These are phyloP conservation scores for Hypoxylon sp. DNA, from an alignment of 2,329 filamentous ascomycete species.

Conservation along the genomic window DNA sequence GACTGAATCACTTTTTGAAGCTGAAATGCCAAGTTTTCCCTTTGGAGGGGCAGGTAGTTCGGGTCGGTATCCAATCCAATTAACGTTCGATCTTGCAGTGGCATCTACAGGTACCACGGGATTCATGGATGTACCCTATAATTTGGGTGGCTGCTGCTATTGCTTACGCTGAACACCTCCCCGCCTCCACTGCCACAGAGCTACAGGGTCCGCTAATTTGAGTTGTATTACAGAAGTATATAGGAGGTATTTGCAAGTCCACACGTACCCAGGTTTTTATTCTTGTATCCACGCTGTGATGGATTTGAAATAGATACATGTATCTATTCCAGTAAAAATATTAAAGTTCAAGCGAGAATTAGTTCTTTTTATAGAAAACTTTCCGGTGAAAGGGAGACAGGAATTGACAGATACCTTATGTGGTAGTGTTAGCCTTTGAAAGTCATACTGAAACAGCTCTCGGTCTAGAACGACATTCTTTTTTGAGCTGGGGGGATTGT, in stretches of 20 bases:
- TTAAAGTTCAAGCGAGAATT: background rate
- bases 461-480: constrained; percentile 17
- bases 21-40: constrained; percentile 32
- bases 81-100: constrained; percentile 15
- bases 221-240: background rate
- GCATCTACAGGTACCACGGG: constrained; percentile 12
- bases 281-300: background rate
- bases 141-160: background rate
- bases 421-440: background rate
- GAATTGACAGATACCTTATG: background rate
- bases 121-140: background rate
- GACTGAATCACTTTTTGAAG: constrained; percentile 32
- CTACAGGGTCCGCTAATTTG: constrained; percentile 9
- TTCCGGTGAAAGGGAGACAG: background rate
- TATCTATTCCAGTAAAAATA: background rate
- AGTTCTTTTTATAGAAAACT: background rate
- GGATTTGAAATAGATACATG: background rate
- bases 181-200: constrained; percentile 14
- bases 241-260: background rate
- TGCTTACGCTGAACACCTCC: constrained; percentile 21
- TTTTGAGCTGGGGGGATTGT: constrained; percentile 4
- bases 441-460: constrained; percentile 18
- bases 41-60: constrained; percentile 33
- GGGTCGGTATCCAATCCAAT: constrained; percentile 31
- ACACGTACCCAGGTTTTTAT: background rate